Percentiles rank a stretch among this genome's conserved stretches.
Evolutionary conservation across 352 stramenopile species (phyloP).

Genomic region (Pythium plurisporium): DNA sequence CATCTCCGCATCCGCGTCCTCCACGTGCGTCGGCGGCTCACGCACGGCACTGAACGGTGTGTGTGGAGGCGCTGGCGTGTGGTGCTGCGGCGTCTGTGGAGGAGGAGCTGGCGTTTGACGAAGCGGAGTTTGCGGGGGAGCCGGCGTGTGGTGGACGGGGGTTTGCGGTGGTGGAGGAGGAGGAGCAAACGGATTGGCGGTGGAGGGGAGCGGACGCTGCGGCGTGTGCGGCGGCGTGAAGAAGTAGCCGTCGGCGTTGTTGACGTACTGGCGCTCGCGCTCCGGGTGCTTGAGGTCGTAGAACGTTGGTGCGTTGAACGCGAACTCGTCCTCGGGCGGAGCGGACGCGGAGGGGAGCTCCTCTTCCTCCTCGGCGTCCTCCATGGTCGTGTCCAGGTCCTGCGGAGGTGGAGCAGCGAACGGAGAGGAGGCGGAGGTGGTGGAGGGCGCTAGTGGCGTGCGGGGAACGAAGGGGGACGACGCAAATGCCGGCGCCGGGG

Average conservation of each 20-base stretch:
- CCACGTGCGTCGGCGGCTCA: constrained; percentile 23
- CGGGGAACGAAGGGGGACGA: neutral
- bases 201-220: neutral
- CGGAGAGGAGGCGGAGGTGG: neutral
- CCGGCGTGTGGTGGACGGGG: neutral
- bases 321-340: constrained; percentile 53
- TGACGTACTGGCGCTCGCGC: constrained; percentile 71
- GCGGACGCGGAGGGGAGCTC: constrained; percentile 8
- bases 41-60: constrained; percentile 20
- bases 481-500: neutral
- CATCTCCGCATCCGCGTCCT: constrained; percentile 23
- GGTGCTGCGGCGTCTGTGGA: neutral
- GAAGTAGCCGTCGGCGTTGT: constrained; percentile 85
- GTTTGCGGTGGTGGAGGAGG: neutral
- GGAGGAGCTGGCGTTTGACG: neutral
- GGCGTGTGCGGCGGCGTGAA: constrained; percentile 18
- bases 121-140: constrained; percentile 20
- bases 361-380: constrained; percentile 30
- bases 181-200: neutral
- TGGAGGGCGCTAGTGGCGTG: constrained; percentile 11
- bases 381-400: constrained; percentile 28
- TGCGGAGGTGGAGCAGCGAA: neutral
- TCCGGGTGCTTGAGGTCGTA: constrained; percentile 78
- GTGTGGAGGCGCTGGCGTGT: constrained; percentile 9
- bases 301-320: constrained; percentile 76